phyloP scores from a whole-genome alignment of 192 early-diverging fungal species.

The Coemansia sp. region DNA sequence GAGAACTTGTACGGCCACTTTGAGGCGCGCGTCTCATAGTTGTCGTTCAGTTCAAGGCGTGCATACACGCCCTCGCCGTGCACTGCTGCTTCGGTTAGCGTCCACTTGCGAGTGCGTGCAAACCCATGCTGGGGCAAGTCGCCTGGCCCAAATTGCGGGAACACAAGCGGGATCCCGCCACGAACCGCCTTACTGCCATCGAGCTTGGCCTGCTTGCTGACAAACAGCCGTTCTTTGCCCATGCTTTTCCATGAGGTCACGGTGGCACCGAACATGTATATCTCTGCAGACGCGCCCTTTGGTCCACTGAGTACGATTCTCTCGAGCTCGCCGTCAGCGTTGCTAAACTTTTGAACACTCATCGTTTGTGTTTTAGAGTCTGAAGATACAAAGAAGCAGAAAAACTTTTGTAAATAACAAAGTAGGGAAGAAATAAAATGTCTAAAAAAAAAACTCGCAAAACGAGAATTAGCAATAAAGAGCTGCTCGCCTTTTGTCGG shows the following conservation, averaged over 20 bases:
- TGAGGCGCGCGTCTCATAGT: conserved; percentile 35
- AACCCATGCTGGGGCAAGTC: conserved; percentile 58
- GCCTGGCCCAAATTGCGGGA: conserved; percentile 58
- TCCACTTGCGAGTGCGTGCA: conserved; percentile 52
- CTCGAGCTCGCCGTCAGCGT: conserved; percentile 37
- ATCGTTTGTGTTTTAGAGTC: neutral
- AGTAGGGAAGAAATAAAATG: too few species aligned
- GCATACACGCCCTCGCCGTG: conserved; percentile 45
- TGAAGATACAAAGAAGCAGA: neutral
- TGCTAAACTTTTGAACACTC: conserved; percentile 34
- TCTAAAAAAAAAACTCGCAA: too few species aligned
- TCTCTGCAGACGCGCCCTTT: conserved; percentile 25
- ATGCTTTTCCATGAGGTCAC: conserved; percentile 84
- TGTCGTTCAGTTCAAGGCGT: conserved; percentile 43
- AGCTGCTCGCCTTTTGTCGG: too few species aligned
- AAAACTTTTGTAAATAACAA: neutral
- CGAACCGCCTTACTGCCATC: conserved; percentile 94
- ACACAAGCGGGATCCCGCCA: conserved; percentile 68
- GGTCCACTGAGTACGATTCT: conserved; percentile 36
- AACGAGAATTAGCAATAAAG: too few species aligned
- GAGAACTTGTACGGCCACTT: conserved; percentile 67
- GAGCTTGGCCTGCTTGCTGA: conserved; percentile 76
- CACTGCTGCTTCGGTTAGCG: conserved; percentile 19
- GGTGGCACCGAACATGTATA: conserved; percentile 75
- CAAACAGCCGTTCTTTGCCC: conserved; percentile 80